Evolutionary conservation across 1,284 basidiomycete species (phyloP).

Genomic region (Fistulinella staudtii): DNA sequence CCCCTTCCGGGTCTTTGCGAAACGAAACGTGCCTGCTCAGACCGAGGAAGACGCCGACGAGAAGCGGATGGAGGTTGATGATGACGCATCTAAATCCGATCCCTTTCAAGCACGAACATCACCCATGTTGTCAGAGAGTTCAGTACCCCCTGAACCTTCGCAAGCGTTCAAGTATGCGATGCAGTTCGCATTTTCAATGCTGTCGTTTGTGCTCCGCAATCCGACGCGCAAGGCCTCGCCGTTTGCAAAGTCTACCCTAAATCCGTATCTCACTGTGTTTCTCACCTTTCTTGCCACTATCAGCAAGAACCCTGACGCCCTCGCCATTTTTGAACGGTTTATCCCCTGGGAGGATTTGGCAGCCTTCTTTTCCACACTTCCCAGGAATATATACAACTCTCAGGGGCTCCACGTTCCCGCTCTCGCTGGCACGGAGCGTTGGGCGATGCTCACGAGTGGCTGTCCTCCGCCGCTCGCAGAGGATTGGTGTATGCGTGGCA

Average conservation of each 20-base stretch:
- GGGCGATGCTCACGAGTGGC: conserved; percentile 59
- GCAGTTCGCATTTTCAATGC: conserved; percentile 76
- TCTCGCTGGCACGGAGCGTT: conserved; percentile 37
- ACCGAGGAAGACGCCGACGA: conserved; percentile 43
- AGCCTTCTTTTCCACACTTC: conserved; percentile 61
- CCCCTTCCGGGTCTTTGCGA: conserved; percentile 45
- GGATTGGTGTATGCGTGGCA: conserved; percentile 93
- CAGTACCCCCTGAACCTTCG: conserved; percentile 43
- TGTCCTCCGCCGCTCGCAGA: conserved; percentile 79
- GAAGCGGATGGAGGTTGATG: conserved; percentile 71
- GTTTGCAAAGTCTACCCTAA: conserved; percentile 59
- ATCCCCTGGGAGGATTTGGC: conserved; percentile 85
- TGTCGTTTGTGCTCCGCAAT: conserved; percentile 67
- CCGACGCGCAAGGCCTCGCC: conserved; percentile 59
- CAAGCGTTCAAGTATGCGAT: conserved; percentile 69
- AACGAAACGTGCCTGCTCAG: conserved; percentile 30
- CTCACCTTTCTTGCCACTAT: conserved; percentile 86
- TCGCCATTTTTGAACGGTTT: conserved; percentile 63
- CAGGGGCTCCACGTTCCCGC: conserved; percentile 37
- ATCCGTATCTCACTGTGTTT: conserved; percentile 84
- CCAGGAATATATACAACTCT: conserved; percentile 49
- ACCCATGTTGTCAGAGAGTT: conserved; percentile 38
- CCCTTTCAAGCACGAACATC: conserved; percentile 29
- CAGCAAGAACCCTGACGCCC: conserved; percentile 59
- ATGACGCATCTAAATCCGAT: conserved; percentile 32